Base-by-base conservation (phyloP, 2,329 filamentous ascomycete species). In the Cercospora sp. region DNA sequence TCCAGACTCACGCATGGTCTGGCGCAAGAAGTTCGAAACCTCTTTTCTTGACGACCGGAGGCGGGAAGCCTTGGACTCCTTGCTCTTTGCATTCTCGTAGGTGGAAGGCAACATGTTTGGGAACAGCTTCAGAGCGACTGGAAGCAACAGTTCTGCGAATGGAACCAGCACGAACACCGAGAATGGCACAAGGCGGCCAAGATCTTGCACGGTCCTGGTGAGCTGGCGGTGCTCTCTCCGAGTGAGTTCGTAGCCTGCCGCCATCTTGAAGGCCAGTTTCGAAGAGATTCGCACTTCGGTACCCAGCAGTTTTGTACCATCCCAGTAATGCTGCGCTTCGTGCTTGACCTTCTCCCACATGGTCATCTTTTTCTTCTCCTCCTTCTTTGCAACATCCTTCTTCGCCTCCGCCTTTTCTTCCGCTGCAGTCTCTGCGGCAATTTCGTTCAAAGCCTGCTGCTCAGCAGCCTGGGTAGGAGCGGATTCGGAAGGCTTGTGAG, bases 31-130 rank as follows among this genome's bases (percentile, higher is more conserved):
- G 70, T 84, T 87, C 80, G 93, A 97, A 74, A 99, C 94, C 79
- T 97, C 94, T 80, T 96, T 97, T 69, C 95, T 88, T 30, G 93
- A 97, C 3, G 90, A 88, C 70, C 95, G 89, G 58, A 99, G 86
- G 65, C 86, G 88, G 55, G 87, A 88, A 0, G 92, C 92, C 83
- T 99, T 99, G 75, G 88, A 87, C 76, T 99, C 95, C 80, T 93
- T 96, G 69, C 92, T 90, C 77, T 91, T 93, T 79, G 96, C 91
- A 31, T 88, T 94, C 81, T 99, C 95, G 79, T 96, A 99, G 28
- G 95, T 99, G 84, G 93, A 97, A 60, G 95, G 95, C 63, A 99
- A 89, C 81, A 99, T 87, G 81, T 98, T 98, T 79, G 95, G 95
- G 87, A 99, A 99, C 57, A 99, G 83, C 82, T 92, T 96, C 60